These are phyloP conservation scores for Wickerhamiella domercqiae DNA, from an alignment of 805 yeast genomes.

Conservation along the genomic window DNA sequence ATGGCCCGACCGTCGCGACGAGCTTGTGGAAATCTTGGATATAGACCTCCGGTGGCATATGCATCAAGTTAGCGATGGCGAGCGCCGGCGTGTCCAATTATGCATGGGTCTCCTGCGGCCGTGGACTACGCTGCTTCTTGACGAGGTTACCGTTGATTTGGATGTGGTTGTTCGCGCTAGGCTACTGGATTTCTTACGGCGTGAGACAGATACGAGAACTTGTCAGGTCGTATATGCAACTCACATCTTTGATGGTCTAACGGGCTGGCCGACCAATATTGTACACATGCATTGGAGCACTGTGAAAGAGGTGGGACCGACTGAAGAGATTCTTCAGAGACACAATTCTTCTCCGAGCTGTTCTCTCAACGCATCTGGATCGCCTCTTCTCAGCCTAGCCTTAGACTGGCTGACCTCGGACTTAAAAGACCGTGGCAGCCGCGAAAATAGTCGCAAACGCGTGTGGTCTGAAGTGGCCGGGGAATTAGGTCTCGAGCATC, in stretches of 20 bases:
- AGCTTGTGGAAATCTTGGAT: constrained; percentile 61
- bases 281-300: constrained; percentile 63
- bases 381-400: constrained; percentile 24
- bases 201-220: constrained; percentile 55
- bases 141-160: constrained; percentile 92
- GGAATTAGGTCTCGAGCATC: constrained; percentile 18
- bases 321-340: constrained; percentile 14
- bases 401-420: constrained; percentile 26
- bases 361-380: constrained; percentile 8
- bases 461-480: constrained; percentile 41
- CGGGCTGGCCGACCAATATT: constrained; percentile 75
- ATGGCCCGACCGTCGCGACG: constrained; percentile 61
- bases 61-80: constrained; percentile 88
- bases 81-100: constrained; percentile 82
- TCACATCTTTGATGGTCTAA: constrained; percentile 90
- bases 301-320: constrained; percentile 22
- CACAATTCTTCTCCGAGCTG: constrained; percentile 8
- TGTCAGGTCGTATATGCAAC: constrained; percentile 84
- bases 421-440: constrained; percentile 36
- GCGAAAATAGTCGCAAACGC: constrained; percentile 23
- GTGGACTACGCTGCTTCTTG: constrained; percentile 75
- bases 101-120: constrained; percentile 88
- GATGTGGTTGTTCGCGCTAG: constrained; percentile 82
- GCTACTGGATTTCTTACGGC: constrained; percentile 49
- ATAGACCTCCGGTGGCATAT: constrained; percentile 83